phyloP scores from a whole-genome alignment of 352 stramenopile genomes.

The Phytopythium kandeliae region DNA sequence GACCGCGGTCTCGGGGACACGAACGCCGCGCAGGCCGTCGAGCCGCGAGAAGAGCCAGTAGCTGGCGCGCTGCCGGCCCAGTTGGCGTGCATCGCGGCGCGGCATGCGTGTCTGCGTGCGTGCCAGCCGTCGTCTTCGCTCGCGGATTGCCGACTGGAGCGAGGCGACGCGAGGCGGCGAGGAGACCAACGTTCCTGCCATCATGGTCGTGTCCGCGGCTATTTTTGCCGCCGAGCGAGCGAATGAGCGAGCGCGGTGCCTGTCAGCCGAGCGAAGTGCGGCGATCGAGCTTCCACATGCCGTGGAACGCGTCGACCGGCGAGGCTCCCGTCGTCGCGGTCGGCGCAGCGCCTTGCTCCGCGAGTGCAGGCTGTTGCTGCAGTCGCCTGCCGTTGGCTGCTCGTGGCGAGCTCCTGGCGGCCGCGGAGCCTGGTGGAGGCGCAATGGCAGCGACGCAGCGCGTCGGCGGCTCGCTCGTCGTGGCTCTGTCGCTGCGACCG shows the following conservation, averaged over 20 bases:
- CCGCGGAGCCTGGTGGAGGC: not conserved
- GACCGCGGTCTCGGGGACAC: slow-evolving; percentile 30
- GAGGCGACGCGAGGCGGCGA: too few relatives aligned
- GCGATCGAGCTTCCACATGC: slow-evolving; percentile 41
- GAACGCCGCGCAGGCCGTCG: slow-evolving; percentile 14
- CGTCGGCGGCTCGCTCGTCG: not conserved
- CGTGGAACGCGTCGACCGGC: slow-evolving; percentile 6
- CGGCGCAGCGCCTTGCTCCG: not conserved
- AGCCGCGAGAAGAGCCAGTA: slow-evolving; percentile 29
- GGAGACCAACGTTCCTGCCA: too few relatives aligned
- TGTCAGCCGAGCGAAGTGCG: slow-evolving; percentile 18
- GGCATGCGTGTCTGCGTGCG: too few relatives aligned
- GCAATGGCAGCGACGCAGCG: not conserved
- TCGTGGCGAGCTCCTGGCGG: not conserved
- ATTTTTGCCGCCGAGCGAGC: not conserved
- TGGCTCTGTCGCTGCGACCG: too few relatives aligned
- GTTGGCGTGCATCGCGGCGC: not conserved
- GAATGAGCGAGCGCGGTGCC: not conserved
- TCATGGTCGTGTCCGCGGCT: too few relatives aligned
- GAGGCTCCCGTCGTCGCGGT: not conserved
- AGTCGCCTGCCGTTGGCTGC: not conserved
- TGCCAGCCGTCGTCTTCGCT: too few relatives aligned
- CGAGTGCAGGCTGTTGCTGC: not conserved
- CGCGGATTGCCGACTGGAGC: not conserved
- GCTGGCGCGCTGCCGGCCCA: slow-evolving; percentile 14